Percentiles rank a stretch among this genome's conserved stretches.
Evolutionary conservation across 148 eudicot genomes (phyloP).

Genomic region (Silene latifolia): DNA sequence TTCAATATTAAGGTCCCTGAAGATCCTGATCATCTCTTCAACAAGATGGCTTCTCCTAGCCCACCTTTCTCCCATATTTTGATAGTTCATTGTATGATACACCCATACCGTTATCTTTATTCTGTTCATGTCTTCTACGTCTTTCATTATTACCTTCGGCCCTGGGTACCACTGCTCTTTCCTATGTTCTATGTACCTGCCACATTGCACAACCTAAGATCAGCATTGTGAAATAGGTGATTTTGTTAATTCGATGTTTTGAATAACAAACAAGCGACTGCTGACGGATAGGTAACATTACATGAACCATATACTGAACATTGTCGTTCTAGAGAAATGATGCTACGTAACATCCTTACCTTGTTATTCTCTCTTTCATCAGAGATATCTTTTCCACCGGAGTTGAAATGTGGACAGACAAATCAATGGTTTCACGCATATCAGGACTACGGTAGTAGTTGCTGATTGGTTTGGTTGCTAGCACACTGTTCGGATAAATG

Average conservation of each 20-base stretch:
- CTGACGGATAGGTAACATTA: too few species aligned
- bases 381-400: conserved; percentile 55
- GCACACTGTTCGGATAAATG: conserved; percentile 66
- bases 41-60: conserved; percentile 58
- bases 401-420: conserved; percentile 64
- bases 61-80: conserved; percentile 76
- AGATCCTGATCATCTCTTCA: conserved; percentile 63
- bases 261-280: too few species aligned
- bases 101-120: conserved; percentile 63
- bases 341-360: conserved; percentile 43
- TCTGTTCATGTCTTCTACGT: conserved; percentile 70
- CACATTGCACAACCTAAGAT: background rate
- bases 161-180: conserved; percentile 70
- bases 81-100: conserved; percentile 68
- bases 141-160: conserved; percentile 63
- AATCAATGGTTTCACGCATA: conserved; percentile 78
- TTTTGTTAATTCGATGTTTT: too few species aligned
- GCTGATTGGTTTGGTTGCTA: conserved; percentile 67
- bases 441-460: conserved; percentile 85
- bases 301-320: too few species aligned
- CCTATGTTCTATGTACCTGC: conserved; percentile 58
- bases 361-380: conserved; percentile 69
- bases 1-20: conserved; percentile 61
- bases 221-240: too few species aligned
- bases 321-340: too few species aligned